Evolutionary conservation across 2,329 filamentous ascomycete species (phyloP).

Genomic region (Ustulina deusta): DNA sequence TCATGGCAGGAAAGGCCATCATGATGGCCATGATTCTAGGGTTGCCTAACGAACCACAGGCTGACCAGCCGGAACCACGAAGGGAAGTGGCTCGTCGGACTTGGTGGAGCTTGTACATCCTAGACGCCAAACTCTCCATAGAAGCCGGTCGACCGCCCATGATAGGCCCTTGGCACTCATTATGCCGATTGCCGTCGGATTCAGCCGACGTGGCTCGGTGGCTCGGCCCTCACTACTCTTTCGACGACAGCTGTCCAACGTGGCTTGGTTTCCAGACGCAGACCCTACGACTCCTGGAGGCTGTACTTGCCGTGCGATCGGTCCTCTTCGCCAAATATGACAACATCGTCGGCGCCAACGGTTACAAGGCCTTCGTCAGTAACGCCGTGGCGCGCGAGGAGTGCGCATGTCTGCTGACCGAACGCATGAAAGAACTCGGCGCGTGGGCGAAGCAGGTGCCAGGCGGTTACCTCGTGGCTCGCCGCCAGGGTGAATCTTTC

Average conservation of each 20-base stretch:
- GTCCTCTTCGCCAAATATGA: constrained; percentile 30
- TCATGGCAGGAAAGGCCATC: constrained; percentile 32
- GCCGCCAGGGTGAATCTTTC: constrained; percentile 20
- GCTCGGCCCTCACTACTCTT: constrained; percentile 34
- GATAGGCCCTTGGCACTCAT: constrained; percentile 22
- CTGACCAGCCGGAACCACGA: constrained; percentile 25
- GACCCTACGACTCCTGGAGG: constrained; percentile 30
- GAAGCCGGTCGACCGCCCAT: constrained; percentile 38
- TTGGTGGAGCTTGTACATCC: constrained; percentile 41
- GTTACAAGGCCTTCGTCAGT: constrained; percentile 26
- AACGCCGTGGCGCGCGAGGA: constrained; percentile 33
- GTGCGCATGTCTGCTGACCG: constrained; percentile 31
- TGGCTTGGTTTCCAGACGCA: constrained; percentile 39
- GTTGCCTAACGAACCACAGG: constrained; percentile 29
- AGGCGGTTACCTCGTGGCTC: constrained; percentile 24
- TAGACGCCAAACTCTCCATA: constrained; percentile 38
- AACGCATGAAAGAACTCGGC: constrained; percentile 30
- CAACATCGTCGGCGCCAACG: constrained; percentile 16
- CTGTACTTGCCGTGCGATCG: constrained; percentile 8
- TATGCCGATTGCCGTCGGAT: constrained; percentile 32
- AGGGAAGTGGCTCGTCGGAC: constrained; percentile 36
- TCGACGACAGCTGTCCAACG: constrained; percentile 33
- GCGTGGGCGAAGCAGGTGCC: constrained; percentile 37
- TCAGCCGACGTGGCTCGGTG: constrained; percentile 28
- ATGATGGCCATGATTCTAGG: constrained; percentile 36